phyloP scores from a whole-genome alignment of 2,329 filamentous ascomycete species.

The Ophiostoma angusticollis region DNA sequence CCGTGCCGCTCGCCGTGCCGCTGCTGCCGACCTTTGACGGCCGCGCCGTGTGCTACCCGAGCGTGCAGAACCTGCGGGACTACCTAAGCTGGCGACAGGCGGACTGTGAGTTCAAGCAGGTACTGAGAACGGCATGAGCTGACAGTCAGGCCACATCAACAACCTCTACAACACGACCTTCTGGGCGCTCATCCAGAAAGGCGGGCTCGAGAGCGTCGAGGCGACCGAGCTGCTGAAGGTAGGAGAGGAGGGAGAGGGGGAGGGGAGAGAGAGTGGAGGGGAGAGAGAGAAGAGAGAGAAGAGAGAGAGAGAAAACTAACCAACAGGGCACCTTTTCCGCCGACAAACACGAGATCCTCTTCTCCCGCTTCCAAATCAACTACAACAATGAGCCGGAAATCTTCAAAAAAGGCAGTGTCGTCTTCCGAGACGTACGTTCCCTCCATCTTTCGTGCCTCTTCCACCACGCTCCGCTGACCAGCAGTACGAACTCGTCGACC shows the following conservation, averaged over 20 bases:
- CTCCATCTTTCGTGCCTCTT: not conserved
- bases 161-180: slow-evolving; percentile 98
- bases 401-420: slow-evolving; percentile 82
- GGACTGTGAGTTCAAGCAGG: slow-evolving; percentile 55
- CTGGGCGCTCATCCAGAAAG: slow-evolving; percentile 73
- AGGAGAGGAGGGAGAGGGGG: slow-evolving; percentile 14
- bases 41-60: slow-evolving; percentile 80
- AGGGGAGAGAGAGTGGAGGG: slow-evolving; percentile 42
- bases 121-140: no score
- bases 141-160: slow-evolving; percentile 84
- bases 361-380: slow-evolving; percentile 78
- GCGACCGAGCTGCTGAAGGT: slow-evolving; percentile 73
- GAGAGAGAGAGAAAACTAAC: not conserved
- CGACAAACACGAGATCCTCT: slow-evolving; percentile 95
- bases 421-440: slow-evolving; percentile 62
- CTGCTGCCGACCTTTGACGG: slow-evolving; percentile 87
- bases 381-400: slow-evolving; percentile 95
- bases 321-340: slow-evolving; percentile 63
- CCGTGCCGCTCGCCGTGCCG: slow-evolving; percentile 50
- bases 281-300: slow-evolving; percentile 14
- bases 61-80: slow-evolving; percentile 68
- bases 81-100: slow-evolving; percentile 97
- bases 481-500: slow-evolving; percentile 60
- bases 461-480: not conserved
- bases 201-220: slow-evolving; percentile 45